These are phyloP conservation scores for Candida smagusa DNA, from an alignment of 1,139 yeast genomes.

Conservation along the genomic window DNA sequence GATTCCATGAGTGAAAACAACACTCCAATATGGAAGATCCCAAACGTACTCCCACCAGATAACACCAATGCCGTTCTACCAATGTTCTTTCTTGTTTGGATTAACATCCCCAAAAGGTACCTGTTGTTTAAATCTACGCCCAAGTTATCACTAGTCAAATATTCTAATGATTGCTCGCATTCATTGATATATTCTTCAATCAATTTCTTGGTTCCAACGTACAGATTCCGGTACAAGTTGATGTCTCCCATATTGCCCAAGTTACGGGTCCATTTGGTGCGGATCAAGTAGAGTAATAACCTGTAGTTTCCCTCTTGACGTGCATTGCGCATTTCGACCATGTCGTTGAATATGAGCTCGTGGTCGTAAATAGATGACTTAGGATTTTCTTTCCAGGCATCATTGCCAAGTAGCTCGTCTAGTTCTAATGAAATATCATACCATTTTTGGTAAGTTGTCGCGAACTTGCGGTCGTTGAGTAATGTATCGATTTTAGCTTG, in stretches of 20 bases:
- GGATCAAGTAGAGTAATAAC: slow-evolving; percentile 62
- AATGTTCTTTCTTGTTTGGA: slow-evolving; percentile 85
- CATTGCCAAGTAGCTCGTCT: slow-evolving; percentile 62
- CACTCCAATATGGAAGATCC: slow-evolving; percentile 90
- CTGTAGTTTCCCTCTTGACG: slow-evolving; percentile 56
- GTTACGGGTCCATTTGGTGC: slow-evolving; percentile 85
- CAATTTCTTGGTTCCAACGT: slow-evolving; percentile 79
- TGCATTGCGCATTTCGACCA: slow-evolving; percentile 60
- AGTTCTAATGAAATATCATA: slow-evolving; percentile 55
- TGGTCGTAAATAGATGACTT: slow-evolving; percentile 71
- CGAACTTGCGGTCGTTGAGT: slow-evolving; percentile 50
- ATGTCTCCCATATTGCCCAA: slow-evolving; percentile 87
- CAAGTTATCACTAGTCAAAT: slow-evolving; percentile 34
- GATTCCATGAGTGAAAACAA: slow-evolving; percentile 72
- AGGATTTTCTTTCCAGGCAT: slow-evolving; percentile 66
- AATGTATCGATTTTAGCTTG: slow-evolving; percentile 27
- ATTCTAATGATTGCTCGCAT: slow-evolving; percentile 62
- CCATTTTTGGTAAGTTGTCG: slow-evolving; percentile 73
- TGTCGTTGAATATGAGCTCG: slow-evolving; percentile 50
- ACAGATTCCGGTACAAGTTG: slow-evolving; percentile 70
- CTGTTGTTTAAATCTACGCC: slow-evolving; percentile 60
- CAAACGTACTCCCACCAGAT: slow-evolving; percentile 95
- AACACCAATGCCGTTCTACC: slow-evolving; percentile 92
- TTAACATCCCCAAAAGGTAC: slow-evolving; percentile 70
- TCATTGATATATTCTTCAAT: slow-evolving; percentile 83